These are phyloP conservation scores for Entomophthora muscae DNA, from an alignment of 371 early-diverging fungal genomes.

Conservation along the genomic window DNA sequence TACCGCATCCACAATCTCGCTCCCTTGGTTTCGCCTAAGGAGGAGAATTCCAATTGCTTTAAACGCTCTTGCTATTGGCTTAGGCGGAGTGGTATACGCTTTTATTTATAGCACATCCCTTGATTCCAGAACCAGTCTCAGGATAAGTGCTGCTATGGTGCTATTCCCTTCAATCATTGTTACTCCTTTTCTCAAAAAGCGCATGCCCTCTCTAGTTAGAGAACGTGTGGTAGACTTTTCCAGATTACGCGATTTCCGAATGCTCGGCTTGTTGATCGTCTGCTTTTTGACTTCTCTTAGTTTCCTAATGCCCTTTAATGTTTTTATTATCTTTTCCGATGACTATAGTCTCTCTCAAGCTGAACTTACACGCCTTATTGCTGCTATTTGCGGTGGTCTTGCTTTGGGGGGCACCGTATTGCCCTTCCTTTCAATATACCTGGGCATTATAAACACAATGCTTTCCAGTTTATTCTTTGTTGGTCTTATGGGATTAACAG, in stretches of 20 bases:
- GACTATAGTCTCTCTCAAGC: not conserved
- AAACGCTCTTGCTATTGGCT: not conserved
- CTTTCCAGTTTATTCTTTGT: not conserved
- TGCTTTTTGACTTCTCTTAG: not conserved
- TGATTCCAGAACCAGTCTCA: not conserved
- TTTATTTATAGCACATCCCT: not conserved
- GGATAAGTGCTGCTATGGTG: not conserved
- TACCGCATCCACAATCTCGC: not conserved
- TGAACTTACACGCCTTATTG: not conserved
- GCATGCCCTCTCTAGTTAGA: not conserved
- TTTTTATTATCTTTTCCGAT: not conserved
- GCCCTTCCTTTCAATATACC: not conserved
- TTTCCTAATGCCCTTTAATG: not conserved
- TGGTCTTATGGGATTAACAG: not conserved
- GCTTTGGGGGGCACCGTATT: not conserved
- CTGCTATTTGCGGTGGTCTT: not conserved
- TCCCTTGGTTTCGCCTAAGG: not conserved
- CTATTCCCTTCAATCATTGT: not conserved
- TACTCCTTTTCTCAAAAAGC: not conserved
- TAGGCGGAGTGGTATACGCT: not conserved
- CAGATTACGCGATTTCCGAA: not conserved
- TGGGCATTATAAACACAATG: not conserved
- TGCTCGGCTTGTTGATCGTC: not conserved
- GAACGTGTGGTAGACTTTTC: not conserved
- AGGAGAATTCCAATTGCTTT: not conserved